Base-by-base conservation (phyloP, 768 basidiomycete species). In the Termitomyces sp. region DNA sequence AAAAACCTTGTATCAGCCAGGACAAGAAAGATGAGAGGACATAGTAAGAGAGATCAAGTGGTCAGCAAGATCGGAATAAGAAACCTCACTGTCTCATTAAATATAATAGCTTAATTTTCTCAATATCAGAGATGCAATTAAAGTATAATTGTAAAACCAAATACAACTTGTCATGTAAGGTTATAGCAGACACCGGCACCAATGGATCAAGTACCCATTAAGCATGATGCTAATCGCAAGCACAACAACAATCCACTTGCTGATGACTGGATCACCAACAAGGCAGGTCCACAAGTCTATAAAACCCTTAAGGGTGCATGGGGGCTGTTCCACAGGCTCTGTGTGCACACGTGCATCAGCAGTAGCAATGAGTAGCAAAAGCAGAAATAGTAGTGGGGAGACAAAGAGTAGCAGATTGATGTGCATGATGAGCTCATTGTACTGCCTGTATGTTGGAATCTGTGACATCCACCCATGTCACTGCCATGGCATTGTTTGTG, bases 211-310 rank as follows among this genome's bases (percentile, higher is more conserved):
- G 67, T 92, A 98, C 4, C 94, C 95, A 61, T 99, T 99, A 57
- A 99, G 77, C 56, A 87, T 82, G 57, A 98, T 88, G 58, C 88
- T 90, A 59, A 96, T 80, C 3, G 86, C 89, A 24, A 99, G 83
- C 16, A 90, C 79, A 56, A 92, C 79, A 48, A 98, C 91, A 67
- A 98, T 94, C 90, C 92, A 95, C 75, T 98, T 98, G 65, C 84
- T 87, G 60, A 98, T 74, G 51, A 98, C 83, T 1, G 96, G 96
- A 67, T 99, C 96, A 37, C 94, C 94, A 50, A 98, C 93, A 61
- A 98, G 85, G 14, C 77, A 75, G 9, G 92, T 92, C 95, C 95
- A 98, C 4, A 83, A 80, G 43, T 84, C 83, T 90, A 97, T 91
- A 77, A 95, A 95, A 59, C 82, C 79, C 59, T 95, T 92, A 53